Base-by-base conservation (phyloP, 2,329 filamentous ascomycete genomes). In the Aspergillus fumigatiaffinis region DNA sequence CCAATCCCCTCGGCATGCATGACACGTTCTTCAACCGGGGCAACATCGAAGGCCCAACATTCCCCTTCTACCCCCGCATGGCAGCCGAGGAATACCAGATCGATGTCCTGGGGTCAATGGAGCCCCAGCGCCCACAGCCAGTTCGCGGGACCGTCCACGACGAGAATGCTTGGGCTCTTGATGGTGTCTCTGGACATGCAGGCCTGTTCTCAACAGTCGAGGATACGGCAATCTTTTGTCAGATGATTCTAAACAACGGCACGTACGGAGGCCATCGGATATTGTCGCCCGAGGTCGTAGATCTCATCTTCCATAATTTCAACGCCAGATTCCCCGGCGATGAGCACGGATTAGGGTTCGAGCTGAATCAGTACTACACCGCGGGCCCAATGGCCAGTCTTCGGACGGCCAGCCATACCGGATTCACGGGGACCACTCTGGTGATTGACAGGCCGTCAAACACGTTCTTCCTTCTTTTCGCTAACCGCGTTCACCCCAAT, bases 191-290 rank as follows among this genome's bases (percentile, higher is more conserved):
- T 6, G 72, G 72, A 23, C 72, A 74, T 52, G 72, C 72, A 1
- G 72, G 72, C 1, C 60, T 75, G 7, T 74, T 74, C 56, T 73
- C 72, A 0, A 73, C 71, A 0, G 70, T 66, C 6, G 42, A 32
- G 1, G 71, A 74, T 55, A 65, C 65, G 23, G 70, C 71, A 3
- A 63, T 60, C 17, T 59, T 73, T 55, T 71, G 70, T 53, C 72
- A 74, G 57, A 74, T 74, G 72, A 69, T 74, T 41, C 64, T 73
- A 17, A 73, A 74, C 61, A 73, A 73, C 55, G 72, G 72, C 14
- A 74, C 71, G 0, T 75, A 75, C 56, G 62, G 55, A 41, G 67
- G 70, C 3, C 52, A 59, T 7, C 62, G 63, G 12, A 65, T 73
- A 8, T 61, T 75, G 25, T 66, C 62, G 4, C 54, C 63, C 5